These are phyloP conservation scores for Mikania micrantha DNA, from an alignment of 129 eudicot genomes.

Conservation along the genomic window DNA sequence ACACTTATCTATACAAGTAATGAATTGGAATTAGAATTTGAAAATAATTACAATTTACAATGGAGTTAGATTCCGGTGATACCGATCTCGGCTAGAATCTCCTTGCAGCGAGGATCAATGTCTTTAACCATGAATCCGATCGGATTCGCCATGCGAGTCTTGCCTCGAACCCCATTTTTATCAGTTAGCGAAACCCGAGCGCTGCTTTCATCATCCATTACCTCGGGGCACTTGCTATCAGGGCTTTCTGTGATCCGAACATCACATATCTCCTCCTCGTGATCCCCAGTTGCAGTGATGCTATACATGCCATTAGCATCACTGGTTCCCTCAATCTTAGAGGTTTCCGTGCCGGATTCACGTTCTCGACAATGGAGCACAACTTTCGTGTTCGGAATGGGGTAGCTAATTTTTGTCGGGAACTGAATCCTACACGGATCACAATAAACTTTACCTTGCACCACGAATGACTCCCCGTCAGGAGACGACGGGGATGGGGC, in stretches of 20 bases:
- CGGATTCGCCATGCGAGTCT: conserved; percentile 33
- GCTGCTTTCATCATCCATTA: conserved; percentile 20
- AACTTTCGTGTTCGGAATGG: conserved; percentile 26
- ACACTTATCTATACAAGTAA: conserved; percentile 6
- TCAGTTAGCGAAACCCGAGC: conserved; percentile 30
- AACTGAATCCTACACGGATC: conserved; percentile 55
- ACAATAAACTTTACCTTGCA: conserved; percentile 52
- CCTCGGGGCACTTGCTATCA: conserved; percentile 28
- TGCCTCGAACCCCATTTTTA: conserved; percentile 34
- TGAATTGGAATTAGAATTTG: background rate
- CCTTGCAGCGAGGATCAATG: conserved; percentile 30
- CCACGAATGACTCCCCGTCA: conserved; percentile 15
- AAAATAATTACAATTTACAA: background rate
- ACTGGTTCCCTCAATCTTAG: background rate
- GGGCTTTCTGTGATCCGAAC: conserved; percentile 42
- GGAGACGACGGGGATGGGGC: background rate
- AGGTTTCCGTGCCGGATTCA: background rate
- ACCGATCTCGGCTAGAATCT: conserved; percentile 32
- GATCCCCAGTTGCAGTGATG: conserved; percentile 37
- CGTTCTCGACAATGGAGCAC: conserved; percentile 13
- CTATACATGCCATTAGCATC: conserved; percentile 26
- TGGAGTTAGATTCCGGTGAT: conserved; percentile 5
- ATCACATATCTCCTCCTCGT: conserved; percentile 57
- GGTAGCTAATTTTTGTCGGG: conserved; percentile 36
- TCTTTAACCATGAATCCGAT: conserved; percentile 40